Evolutionary conservation across 805 yeast species (phyloP), one percentile per base, ranked within the genome.

Genomic region (Schwanniomyces occidentalis): DNA sequence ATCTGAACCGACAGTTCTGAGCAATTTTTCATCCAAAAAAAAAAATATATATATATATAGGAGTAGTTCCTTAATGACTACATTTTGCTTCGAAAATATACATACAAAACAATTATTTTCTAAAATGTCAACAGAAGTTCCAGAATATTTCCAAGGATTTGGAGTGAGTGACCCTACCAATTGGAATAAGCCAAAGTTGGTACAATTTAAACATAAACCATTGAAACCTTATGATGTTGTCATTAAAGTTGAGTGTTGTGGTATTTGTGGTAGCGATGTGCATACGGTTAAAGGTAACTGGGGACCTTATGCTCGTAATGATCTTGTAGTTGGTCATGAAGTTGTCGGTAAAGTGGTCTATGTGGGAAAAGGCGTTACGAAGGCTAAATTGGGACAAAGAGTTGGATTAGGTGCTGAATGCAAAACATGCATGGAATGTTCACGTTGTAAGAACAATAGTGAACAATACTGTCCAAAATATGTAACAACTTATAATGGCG

Each of bases 351-450:
- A 55, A 18, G 83, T 81, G 22, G 66, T 76, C n/a, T 69, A 65
- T 21, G 65, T 82, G 27, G 95, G 93, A 34, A 45, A 68, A 6
- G 63, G 73, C 28, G 78, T 85, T 41, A 53, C 57, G 5, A 66
- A 42, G 29, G 71, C 62, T 64, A 73, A 69, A 51, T 52, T 81
- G 17, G 95, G 95, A 35, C 82, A 87, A 44, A 69, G 86, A 42
- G 95, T 83, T 16, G 95, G 93, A 32, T 73, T 84, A 31, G 95
- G 95, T 48, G 91, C 93, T 15, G 78, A 74, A 51, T 65, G 72
- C 15, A 66, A 63, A 32, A 65, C 83, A 18, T 85, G 95, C 65
- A 61, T 73, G 40, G 65, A 75, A 12, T 86, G 95, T 63, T 48
- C 65, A 32, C 65, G 77, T 52, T 86, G 78, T 49, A 29, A 45